A percentile compares a stretch with the other conserved stretches of the same genome.
These are phyloP conservation scores for Leccinum olivaceoglutinosum DNA, from an alignment of 1,284 basidiomycete species.

Conservation along the genomic window DNA sequence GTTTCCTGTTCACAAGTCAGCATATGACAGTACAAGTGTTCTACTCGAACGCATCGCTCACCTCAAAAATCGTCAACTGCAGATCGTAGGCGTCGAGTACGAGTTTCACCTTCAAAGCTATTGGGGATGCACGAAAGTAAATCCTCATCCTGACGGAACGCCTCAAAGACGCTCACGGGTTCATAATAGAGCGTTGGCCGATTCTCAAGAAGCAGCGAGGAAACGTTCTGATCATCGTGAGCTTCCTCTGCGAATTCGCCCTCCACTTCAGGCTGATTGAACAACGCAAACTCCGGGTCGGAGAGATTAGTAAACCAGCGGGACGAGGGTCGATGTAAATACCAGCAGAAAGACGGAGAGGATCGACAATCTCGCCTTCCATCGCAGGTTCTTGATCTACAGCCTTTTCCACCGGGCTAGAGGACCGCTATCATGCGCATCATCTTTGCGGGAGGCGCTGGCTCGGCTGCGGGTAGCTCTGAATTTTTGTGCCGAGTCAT, in stretches of 20 bases:
- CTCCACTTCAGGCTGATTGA: constrained; percentile 42
- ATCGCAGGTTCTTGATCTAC: constrained; percentile 8
- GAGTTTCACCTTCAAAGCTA: constrained; percentile 52
- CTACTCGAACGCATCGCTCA: constrained; percentile 26
- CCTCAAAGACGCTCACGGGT: constrained; percentile 63
- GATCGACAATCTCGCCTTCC: constrained; percentile 33
- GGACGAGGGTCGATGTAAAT: constrained; percentile 74
- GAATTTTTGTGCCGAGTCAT: constrained; percentile 8
- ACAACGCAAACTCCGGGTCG: constrained; percentile 46
- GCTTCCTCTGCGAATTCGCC: constrained; percentile 24
- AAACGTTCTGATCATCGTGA: constrained; percentile 14
- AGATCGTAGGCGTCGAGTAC: constrained; percentile 64
- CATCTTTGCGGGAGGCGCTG: constrained; percentile 6
- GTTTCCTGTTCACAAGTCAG: constrained; percentile 43
- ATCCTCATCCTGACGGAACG: constrained; percentile 55
- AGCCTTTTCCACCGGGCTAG: constrained; percentile 8
- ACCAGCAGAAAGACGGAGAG: constrained; percentile 64
- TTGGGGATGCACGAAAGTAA: constrained; percentile 40
- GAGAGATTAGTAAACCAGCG: constrained; percentile 51
- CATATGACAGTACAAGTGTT: neutral
- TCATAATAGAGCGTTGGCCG: constrained; percentile 70
- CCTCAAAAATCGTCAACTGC: constrained; percentile 60
- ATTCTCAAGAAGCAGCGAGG: constrained; percentile 48
- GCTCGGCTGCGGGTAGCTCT: constrained; percentile 11
- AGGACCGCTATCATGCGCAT: constrained; percentile 2